These are phyloP conservation scores for Talaromyces stipitatus DNA, from an alignment of 495 filamentous ascomycete species.

Conservation along the genomic window DNA sequence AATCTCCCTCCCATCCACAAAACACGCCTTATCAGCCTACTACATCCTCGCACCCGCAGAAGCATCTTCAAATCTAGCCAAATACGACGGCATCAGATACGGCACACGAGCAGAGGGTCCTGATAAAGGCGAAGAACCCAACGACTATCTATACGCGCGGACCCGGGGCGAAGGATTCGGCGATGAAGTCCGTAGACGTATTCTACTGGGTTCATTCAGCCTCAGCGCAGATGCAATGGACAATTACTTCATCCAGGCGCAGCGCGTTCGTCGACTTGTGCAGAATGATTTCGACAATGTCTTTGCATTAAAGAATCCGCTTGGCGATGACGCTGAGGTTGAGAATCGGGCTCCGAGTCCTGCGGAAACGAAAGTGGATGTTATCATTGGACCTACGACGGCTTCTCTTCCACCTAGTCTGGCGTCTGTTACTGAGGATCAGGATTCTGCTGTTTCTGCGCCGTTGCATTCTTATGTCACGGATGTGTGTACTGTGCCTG, in stretches of 20 bases:
- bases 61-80: constrained; percentile 93
- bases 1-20: constrained; percentile 78
- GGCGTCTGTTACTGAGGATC: constrained; percentile 34
- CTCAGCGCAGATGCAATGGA: constrained; percentile 86
- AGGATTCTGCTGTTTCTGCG: constrained; percentile 17
- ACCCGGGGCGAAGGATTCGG: constrained; percentile 72
- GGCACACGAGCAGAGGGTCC: constrained; percentile 44
- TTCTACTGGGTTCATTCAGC: constrained; percentile 83
- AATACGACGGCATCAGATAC: constrained; percentile 93
- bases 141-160: constrained; percentile 60
- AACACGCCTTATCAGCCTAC: constrained; percentile 81
- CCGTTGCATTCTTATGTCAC: constrained; percentile 67
- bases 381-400: constrained; percentile 82
- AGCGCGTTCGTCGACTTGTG: constrained; percentile 77
- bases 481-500: constrained; percentile 93
- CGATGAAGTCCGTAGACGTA: constrained; percentile 74
- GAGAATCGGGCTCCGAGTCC: constrained; percentile 18
- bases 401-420: constrained; percentile 67
- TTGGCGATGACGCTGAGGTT: constrained; percentile 28
- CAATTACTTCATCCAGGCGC: constrained; percentile 94
- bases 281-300: constrained; percentile 75
- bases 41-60: constrained; percentile 94
- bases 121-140: constrained; percentile 23
- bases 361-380: constrained; percentile 55
- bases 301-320: constrained; percentile 60